These are phyloP conservation scores for Salmacisia buchloeana DNA, from an alignment of 1,284 basidiomycete species.

Conservation along the genomic window DNA sequence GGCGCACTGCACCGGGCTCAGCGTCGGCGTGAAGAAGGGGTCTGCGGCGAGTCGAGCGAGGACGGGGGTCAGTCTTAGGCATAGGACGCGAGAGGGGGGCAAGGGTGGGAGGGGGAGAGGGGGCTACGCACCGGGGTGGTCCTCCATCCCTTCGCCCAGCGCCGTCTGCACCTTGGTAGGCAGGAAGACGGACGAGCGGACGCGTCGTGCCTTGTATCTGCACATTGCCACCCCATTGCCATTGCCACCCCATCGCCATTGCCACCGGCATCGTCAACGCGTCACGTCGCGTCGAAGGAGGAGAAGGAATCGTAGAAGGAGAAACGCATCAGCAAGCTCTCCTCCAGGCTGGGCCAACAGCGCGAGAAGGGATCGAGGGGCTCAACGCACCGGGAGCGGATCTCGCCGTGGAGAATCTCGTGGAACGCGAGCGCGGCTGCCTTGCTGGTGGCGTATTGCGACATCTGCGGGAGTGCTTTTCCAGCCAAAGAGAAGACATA, in stretches of 20 bases:
- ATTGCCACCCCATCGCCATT: no score
- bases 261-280: no score
- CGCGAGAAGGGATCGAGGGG: neutral
- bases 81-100: neutral
- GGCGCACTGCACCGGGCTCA: slow-evolving; percentile 43
- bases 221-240: no score
- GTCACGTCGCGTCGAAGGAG: no score
- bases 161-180: slow-evolving; percentile 49
- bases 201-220: slow-evolving; percentile 37
- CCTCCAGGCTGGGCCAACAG: no score
- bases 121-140: slow-evolving; percentile 21
- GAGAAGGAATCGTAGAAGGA: no score
- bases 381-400: slow-evolving; percentile 24
- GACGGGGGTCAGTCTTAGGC: neutral
- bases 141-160: slow-evolving; percentile 44
- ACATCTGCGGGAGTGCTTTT: slow-evolving; percentile 35
- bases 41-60: slow-evolving; percentile 13
- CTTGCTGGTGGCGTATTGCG: slow-evolving; percentile 44
- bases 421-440: slow-evolving; percentile 44
- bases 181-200: slow-evolving; percentile 41
- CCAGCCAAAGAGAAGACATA: neutral
- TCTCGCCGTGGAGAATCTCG: slow-evolving; percentile 42
- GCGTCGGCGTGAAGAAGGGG: slow-evolving; percentile 42
- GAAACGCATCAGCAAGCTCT: neutral
- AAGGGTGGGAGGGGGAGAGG: neutral